Evolutionary conservation across 495 filamentous ascomycete species (phyloP), one percentile per base, ranked within the genome.

Genomic region (Aspergillus ostianus): DNA sequence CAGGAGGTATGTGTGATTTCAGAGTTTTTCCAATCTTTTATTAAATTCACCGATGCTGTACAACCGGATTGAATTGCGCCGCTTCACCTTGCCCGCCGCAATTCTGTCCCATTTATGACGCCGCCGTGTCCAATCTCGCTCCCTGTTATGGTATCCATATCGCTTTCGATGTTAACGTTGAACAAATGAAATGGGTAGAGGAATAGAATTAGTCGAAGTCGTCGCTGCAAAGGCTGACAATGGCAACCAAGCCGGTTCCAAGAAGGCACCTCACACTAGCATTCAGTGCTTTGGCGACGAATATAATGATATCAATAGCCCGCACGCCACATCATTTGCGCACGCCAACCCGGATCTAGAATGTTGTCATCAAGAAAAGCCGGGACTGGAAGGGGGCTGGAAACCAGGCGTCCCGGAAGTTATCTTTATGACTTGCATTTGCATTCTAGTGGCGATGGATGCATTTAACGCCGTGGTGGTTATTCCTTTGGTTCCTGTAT

Each of bases 371-470:
- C 8, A 41, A 15, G 13, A 17, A 41, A 41, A 41, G 36, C 13
- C 9, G 13, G 36, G 21, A 18, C 32, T 68, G 12, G 61, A 59
- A 27, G 36, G 62, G 26, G 36, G 56, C 60, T 70, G 75, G 67
- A 56, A 48, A 6, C 66, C 67, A 3, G 62, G 60, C 3, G 57
- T 77, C 4, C 66, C 61, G 32, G 73, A 75, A 54, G 72, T 68
- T 71, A 56, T 77, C 12, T 57, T 77, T 4, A 66, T 75, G 18
- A 62, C 66, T 23, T 74, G 67, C 32, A 67, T 75, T 30, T 67
- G 68, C 8, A 65, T 74, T 17, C 47, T 75, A 36, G 66, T 71
- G 5, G 69, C 72, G 65, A 76, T 78, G 73, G 75, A 78, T 61
- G 66, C 71, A 5, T 78, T 75, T 52, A 67, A 77, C 57, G 67